A percentile compares a stretch with the other conserved stretches of the same genome.
Conservation (phyloP, 805 yeast species). For the Candida chilensis region DNA sequence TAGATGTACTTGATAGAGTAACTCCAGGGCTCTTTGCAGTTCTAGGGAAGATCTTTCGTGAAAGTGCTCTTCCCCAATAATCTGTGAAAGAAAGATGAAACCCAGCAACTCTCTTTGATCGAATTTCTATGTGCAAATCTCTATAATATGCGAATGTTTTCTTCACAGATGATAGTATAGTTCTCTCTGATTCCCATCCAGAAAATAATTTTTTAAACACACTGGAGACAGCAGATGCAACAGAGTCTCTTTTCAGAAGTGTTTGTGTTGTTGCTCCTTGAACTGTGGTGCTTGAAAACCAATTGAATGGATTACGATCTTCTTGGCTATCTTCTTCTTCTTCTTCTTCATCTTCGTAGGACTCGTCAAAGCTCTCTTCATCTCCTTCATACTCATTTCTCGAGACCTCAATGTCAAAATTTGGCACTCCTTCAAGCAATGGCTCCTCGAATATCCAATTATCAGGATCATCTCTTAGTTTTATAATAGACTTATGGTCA, state of each 20-base stretch:
- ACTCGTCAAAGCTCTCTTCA: constrained; percentile 7
- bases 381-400: constrained; percentile 1
- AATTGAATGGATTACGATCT: too few relatives aligned
- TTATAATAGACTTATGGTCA: constrained; percentile 22
- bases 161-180: too few relatives aligned
- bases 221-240: too few relatives aligned
- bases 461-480: constrained; percentile 11
- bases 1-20: constrained; percentile 27
- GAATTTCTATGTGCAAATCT: constrained; percentile 42
- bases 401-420: constrained; percentile 26
- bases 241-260: too few relatives aligned
- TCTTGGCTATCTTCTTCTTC: constrained; percentile 3
- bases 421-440: constrained; percentile 49
- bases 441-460: constrained; percentile 37
- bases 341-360: constrained; percentile 7
- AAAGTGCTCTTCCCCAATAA: constrained; percentile 59
- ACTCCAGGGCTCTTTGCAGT: constrained; percentile 20
- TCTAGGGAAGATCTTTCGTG: constrained; percentile 33
- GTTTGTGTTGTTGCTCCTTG: too few relatives aligned
- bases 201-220: too few relatives aligned
- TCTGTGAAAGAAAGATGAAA: constrained; percentile 53
- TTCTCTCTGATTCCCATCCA: too few relatives aligned
- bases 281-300: too few relatives aligned
- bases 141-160: constrained; percentile 37
- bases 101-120: constrained; percentile 42